Percentiles rank a stretch among this genome's conserved stretches.
phyloP scores from a whole-genome alignment of 441 rosid species.

The Erodium moschatum region DNA sequence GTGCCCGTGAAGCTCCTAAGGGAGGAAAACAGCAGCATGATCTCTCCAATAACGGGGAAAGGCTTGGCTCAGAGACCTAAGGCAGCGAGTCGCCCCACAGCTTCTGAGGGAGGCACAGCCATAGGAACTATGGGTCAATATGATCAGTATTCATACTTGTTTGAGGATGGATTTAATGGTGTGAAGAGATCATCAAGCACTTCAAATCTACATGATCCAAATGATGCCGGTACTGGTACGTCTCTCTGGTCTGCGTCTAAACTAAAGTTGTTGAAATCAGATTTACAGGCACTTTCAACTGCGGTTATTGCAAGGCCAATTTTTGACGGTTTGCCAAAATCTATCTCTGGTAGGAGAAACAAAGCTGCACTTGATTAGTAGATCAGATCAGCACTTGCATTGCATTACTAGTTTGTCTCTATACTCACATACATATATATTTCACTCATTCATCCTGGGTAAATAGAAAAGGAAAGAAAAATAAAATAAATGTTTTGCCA shows the following conservation, averaged over 20 bases:
- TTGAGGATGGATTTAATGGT: constrained; percentile 22
- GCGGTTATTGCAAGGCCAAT: constrained; percentile 48
- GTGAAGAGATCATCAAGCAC: constrained; percentile 67
- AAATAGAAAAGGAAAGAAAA: not conserved
- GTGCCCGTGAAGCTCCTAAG: no score
- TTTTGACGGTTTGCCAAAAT: constrained; percentile 53
- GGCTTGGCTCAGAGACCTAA: constrained; percentile 47
- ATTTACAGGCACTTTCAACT: constrained; percentile 39
- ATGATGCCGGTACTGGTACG: constrained; percentile 25
- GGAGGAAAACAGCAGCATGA: no score
- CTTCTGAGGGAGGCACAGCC: no score
- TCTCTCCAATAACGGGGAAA: constrained; percentile 21
- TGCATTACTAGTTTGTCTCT: no score
- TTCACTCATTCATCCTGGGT: not conserved
- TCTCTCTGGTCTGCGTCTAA: constrained; percentile 40
- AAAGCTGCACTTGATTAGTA: constrained; percentile 46
- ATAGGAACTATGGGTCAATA: not conserved
- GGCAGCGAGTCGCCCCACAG: constrained; percentile 19
- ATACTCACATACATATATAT: no score
- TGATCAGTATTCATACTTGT: no score
- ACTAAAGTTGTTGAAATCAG: constrained; percentile 32
- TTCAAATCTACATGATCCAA: constrained; percentile 43
- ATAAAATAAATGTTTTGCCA: not conserved
- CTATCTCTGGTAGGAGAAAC: constrained; percentile 44
- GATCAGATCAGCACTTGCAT: not conserved